Evolutionary conservation across 148 eudicot genomes (phyloP).

Genomic region (Drosera capensis): DNA sequence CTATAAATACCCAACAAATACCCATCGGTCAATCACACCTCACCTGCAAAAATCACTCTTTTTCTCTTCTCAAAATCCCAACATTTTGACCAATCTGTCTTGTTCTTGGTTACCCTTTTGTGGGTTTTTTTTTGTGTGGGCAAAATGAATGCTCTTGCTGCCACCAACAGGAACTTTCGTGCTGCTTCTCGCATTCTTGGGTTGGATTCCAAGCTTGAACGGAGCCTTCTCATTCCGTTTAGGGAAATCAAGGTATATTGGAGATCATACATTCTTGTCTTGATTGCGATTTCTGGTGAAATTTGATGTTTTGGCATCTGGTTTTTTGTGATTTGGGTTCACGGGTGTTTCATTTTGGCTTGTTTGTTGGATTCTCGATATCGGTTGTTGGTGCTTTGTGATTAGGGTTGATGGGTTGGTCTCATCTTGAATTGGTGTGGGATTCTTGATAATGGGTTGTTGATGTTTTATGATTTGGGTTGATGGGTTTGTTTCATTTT

Average conservation of each 20-base stretch:
- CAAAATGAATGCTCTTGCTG: constrained; percentile 61
- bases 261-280: not conserved
- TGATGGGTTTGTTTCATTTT: no score
- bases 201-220: constrained; percentile 38
- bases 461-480: no score
- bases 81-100: no score
- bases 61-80: not conserved
- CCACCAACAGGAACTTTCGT: constrained; percentile 44
- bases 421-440: no score
- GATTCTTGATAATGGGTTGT: no score
- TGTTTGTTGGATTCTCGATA: not conserved
- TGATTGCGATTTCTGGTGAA: not conserved
- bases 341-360: not conserved
- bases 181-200: constrained; percentile 42
- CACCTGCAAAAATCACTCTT: not conserved
- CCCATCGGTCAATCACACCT: not conserved
- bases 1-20: not conserved
- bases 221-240: constrained; percentile 52
- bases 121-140: not conserved
- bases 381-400: no score
- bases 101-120: no score
- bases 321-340: constrained; percentile 5
- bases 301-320: constrained; percentile 1
- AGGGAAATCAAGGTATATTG: constrained; percentile 44
- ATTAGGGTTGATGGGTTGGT: no score